Evolutionary conservation across 345 rosid species (phyloP).

Genomic region (Syzygium oleosum): DNA sequence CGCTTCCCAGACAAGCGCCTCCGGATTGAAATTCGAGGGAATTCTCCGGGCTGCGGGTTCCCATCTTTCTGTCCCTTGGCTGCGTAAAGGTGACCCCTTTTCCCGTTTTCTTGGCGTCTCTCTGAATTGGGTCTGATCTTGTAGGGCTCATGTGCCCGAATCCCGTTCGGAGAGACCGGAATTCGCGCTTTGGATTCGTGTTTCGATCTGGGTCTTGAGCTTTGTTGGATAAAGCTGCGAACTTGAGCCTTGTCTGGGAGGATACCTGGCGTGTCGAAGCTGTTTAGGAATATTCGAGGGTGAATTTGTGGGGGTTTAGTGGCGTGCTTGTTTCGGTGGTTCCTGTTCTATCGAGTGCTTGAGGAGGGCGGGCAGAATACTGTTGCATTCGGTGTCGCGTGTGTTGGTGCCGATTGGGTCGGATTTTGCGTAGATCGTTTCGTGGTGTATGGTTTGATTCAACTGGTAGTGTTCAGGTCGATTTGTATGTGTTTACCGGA

Average conservation of each 20-base stretch:
- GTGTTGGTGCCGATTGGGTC: not conserved
- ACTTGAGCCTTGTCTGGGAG: not conserved
- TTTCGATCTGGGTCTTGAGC: not conserved
- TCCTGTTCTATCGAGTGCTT: slow-evolving; percentile 3
- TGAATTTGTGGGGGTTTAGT: not conserved
- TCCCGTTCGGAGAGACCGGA: slow-evolving; percentile 23
- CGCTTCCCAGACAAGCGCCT: slow-evolving; percentile 16
- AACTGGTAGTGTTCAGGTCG: not conserved
- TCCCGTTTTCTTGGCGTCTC: not conserved
- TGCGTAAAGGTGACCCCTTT: not conserved
- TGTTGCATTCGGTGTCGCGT: not conserved
- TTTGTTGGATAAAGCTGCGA: not conserved
- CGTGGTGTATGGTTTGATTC: not conserved
- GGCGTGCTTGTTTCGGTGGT: slow-evolving; percentile 4
- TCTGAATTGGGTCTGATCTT: slow-evolving; percentile 34
- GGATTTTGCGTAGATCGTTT: not conserved
- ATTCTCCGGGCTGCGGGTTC: not conserved
- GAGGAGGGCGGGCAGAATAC: not conserved
- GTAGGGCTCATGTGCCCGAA: not conserved
- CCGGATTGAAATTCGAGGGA: not conserved
- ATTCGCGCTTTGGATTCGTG: not conserved
- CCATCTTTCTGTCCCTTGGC: not conserved
- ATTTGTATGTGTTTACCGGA: not conserved
- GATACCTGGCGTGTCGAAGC: slow-evolving; percentile 7
- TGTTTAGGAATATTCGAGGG: slow-evolving; percentile 7